Percentiles rank a stretch among this genome's conserved stretches.
Conservation (phyloP, 495 filamentous ascomycete genomes). For the Trichoderma reesei region DNA sequence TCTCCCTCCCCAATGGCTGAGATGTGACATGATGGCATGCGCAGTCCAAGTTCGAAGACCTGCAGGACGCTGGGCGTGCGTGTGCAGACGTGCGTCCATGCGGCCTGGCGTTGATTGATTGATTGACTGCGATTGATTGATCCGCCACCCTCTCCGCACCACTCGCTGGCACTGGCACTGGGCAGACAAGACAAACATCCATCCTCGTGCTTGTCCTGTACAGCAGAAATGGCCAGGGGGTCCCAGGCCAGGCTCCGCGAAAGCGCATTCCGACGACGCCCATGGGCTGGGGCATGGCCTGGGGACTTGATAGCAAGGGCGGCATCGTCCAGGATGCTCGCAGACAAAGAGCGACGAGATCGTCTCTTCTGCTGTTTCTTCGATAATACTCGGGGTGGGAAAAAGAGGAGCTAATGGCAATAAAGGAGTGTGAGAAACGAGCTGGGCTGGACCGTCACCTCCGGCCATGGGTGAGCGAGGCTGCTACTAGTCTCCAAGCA, state of each 20-base stretch:
- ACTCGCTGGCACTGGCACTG: neutral
- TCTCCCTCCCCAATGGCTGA: neutral
- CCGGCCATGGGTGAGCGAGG: neutral
- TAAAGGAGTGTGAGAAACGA: no score
- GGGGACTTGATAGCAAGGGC: neutral
- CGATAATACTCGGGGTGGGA: neutral
- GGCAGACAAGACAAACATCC: slow-evolving; percentile 8
- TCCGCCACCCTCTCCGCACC: slow-evolving; percentile 9
- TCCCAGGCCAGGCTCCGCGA: slow-evolving; percentile 1
- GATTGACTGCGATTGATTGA: slow-evolving; percentile 1
- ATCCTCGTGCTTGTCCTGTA: neutral
- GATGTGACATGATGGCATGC: slow-evolving; percentile 1
- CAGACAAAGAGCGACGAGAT: no score
- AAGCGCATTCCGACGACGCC: slow-evolving; percentile 2
- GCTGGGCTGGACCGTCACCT: no score
- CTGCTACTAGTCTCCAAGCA: neutral
- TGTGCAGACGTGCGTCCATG: neutral
- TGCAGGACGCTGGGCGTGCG: slow-evolving; percentile 1
- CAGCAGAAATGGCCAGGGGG: neutral
- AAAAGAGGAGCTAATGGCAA: neutral
- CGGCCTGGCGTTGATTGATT: slow-evolving; percentile 3
- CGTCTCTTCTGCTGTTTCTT: no score
- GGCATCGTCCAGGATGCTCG: no score
- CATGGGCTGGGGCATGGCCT: neutral
- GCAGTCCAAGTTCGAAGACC: neutral